Base-by-base conservation (phyloP, 2,329 filamentous ascomycete genomes). In the Pseudogymnoascus verrucosus region DNA sequence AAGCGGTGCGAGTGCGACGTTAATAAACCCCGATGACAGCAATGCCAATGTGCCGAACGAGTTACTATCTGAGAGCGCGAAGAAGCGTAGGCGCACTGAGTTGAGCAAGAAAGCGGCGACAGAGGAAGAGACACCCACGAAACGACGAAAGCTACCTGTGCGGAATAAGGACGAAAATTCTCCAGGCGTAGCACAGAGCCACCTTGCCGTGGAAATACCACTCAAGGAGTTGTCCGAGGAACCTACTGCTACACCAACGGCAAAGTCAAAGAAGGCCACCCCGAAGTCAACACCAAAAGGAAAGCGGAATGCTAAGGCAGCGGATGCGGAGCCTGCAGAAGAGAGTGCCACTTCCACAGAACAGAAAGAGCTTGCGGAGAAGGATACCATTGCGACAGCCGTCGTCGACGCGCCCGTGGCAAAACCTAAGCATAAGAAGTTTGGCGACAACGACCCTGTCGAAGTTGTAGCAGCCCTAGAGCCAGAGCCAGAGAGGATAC, bases 161-260 rank as follows among this genome's bases (percentile, higher is more conserved):
- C 66, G 68, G 21, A 67, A 42, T 54, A 70, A 69, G 42, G 64
- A 64, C 4, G 64, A 67, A 34, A 62, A 60, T 19, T 21, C 34
- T 11, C 60, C 47, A 26, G 61, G 40, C 16, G 61, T 34, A 14
- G 44, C 60, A 16, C 67, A 67, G 21, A 67, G 64, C 4, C 61
- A 66, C 28, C 62, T 65, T 28, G 66, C 67, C 2, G 70, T 71
- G 5, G 72, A 71, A 31, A 70, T 72, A 36, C 66, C 69, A 21
- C 65, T 54, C 19, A 66, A 10, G 5, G 62, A 63, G 14, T 23
- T 60, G 19, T 26, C 54, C 5, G 34, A 63, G 14, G 19, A 51
- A 10, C 51, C 62, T 60, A 11, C 19, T 23, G 62, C 44, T 26
- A 63, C 37, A 36, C 44, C 42, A 60, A 16, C 23, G 21, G n/a